These are phyloP conservation scores for Fusarium falciforme DNA, from an alignment of 2,329 filamentous ascomycete genomes.

Conservation along the genomic window DNA sequence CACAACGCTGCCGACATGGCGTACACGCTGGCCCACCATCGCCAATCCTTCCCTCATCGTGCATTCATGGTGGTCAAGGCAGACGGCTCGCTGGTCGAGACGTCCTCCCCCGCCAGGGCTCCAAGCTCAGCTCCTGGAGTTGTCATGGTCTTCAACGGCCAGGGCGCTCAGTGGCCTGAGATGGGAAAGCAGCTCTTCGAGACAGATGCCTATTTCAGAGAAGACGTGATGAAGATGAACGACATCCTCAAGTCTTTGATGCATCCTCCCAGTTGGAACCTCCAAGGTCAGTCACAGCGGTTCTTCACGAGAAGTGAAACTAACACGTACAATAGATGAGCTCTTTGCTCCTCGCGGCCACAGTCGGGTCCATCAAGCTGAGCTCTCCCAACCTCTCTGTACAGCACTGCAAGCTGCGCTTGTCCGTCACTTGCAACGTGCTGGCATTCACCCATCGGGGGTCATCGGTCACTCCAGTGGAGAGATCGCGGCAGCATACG, in stretches of 20 bases:
- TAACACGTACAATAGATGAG: background rate
- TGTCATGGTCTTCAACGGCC: background rate
- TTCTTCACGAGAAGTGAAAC: background rate
- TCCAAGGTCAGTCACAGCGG: background rate
- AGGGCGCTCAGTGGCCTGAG: slow-evolving; percentile 47
- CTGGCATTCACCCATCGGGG: background rate
- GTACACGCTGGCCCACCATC: background rate
- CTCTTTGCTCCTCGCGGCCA: background rate
- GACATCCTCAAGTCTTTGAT: background rate
- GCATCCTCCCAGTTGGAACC: background rate
- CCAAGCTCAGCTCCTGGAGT: background rate
- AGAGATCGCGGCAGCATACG: background rate
- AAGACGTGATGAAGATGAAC: background rate
- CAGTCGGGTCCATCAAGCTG: background rate
- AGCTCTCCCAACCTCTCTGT: background rate
- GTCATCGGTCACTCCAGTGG: background rate
- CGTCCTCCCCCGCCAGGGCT: background rate
- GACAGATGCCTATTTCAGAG: background rate
- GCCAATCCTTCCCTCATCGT: background rate
- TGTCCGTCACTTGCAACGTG: background rate
- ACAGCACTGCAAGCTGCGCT: background rate
- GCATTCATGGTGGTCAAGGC: background rate
- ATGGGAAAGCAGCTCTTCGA: background rate
- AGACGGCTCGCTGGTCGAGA: background rate
- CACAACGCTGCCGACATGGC: background rate